Conservation (phyloP, 345 rosid genomes). For the Pelargonium nanum region DNA sequence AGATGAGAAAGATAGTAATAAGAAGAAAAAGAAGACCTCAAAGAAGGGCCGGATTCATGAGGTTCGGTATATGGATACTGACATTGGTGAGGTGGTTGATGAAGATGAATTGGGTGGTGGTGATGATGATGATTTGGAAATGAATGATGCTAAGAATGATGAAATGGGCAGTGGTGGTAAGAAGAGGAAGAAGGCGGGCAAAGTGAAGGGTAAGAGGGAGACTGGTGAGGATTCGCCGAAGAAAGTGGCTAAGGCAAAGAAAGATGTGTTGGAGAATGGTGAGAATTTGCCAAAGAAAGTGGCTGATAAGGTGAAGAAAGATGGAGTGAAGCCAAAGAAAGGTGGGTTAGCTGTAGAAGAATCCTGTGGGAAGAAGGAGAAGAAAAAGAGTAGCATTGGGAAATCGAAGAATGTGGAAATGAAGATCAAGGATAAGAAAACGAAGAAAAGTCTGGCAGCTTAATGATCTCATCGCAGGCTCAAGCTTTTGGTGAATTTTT, state of each 20-base stretch:
- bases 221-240: background rate
- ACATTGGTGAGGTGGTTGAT: slow-evolving; percentile 8
- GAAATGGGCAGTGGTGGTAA: background rate
- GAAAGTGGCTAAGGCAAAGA: slow-evolving; percentile 1
- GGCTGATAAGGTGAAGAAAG: background rate
- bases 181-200: slow-evolving; percentile 5
- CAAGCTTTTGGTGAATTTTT: background rate
- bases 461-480: background rate
- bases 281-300: background rate
- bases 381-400: background rate
- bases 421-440: slow-evolving; percentile 6
- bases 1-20: background rate
- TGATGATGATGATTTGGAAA: background rate
- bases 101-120: background rate
- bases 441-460: background rate
- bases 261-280: background rate
- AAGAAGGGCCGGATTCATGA: slow-evolving; percentile 10
- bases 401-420: background rate
- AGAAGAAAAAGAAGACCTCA: slow-evolving; percentile 7
- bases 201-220: background rate
- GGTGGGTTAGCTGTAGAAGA: background rate
- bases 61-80: slow-evolving; percentile 13
- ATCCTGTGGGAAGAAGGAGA: slow-evolving; percentile 7
- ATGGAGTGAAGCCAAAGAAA: slow-evolving; percentile 1
- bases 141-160: background rate